These are phyloP conservation scores for Geotrichum carabidarum DNA, from an alignment of 1,139 yeast genomes.

Conservation along the genomic window DNA sequence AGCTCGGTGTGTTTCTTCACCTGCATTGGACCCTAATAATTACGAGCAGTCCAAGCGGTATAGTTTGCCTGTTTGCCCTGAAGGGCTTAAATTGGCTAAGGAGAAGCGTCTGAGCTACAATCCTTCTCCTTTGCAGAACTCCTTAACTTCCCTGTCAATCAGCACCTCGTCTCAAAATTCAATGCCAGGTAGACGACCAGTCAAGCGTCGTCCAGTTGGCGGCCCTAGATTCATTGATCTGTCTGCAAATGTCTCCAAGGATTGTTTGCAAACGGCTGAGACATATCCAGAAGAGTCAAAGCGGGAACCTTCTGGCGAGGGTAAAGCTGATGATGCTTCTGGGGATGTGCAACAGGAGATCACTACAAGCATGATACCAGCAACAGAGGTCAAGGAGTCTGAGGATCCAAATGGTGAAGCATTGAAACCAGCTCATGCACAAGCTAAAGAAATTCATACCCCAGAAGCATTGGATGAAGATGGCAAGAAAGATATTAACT, in stretches of 20 bases:
- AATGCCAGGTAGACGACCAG: neutral
- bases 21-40: neutral
- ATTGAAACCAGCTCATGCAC: too few relatives aligned
- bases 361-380: neutral
- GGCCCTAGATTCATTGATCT: conserved; percentile 1
- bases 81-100: neutral
- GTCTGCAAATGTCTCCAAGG: too few relatives aligned
- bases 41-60: neutral
- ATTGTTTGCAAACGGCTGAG: too few relatives aligned
- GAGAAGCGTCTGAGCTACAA: conserved; percentile 3
- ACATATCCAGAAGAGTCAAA: too few relatives aligned
- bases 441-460: too few relatives aligned
- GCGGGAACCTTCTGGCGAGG: too few relatives aligned
- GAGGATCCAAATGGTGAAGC: too few relatives aligned
- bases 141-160: neutral
- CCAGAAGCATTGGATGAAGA: too few relatives aligned
- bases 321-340: too few relatives aligned
- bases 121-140: conserved; percentile 1
- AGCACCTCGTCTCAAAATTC: neutral
- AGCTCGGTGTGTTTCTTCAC: neutral
- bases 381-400: too few relatives aligned
- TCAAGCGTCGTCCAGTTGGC: conserved; percentile 10
- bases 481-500: too few relatives aligned
- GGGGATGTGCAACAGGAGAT: too few relatives aligned
- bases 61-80: neutral